A percentile compares a stretch with the other conserved stretches of the same genome.
phyloP scores from a whole-genome alignment of 345 rosid genomes.

The Nephelium lappaceum region DNA sequence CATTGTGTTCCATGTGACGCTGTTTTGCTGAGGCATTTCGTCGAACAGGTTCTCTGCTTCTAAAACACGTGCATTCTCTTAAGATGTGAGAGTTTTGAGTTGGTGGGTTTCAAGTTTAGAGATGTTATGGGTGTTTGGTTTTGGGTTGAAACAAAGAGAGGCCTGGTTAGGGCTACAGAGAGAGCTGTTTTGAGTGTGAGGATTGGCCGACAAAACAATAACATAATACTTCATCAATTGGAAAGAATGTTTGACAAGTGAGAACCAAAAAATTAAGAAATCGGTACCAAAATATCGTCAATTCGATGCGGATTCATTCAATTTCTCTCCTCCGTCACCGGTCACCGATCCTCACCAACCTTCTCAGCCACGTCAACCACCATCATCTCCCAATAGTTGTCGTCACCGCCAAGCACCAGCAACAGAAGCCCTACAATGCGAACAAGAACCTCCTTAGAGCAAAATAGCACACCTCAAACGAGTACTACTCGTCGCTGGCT shows the following conservation, averaged over 20 bases:
- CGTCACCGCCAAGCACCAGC: no score
- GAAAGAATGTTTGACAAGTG: not conserved
- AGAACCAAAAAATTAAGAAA: no score
- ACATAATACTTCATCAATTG: constrained; percentile 15
- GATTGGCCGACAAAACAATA: not conserved
- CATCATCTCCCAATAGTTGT: no score
- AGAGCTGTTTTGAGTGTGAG: constrained; percentile 13
- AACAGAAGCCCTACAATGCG: no score
- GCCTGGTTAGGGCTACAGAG: constrained; percentile 10
- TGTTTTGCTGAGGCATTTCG: constrained; percentile 37
- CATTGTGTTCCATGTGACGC: constrained; percentile 44
- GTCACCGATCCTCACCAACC: no score
- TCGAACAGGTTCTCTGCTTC: constrained; percentile 45
- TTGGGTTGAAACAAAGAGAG: constrained; percentile 13
- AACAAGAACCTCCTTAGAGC: no score
- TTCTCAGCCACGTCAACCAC: no score
- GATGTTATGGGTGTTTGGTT: constrained; percentile 6
- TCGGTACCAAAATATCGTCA: no score
- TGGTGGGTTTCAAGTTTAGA: constrained; percentile 33
- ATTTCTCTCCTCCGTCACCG: no score
- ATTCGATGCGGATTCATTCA: no score
- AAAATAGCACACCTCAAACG: no score
- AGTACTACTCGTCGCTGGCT: no score
- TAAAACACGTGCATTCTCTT: constrained; percentile 32
- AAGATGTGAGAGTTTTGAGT: constrained; percentile 20